These are phyloP conservation scores for Combretum micranthum DNA, from an alignment of 345 rosid genomes.

Conservation along the genomic window DNA sequence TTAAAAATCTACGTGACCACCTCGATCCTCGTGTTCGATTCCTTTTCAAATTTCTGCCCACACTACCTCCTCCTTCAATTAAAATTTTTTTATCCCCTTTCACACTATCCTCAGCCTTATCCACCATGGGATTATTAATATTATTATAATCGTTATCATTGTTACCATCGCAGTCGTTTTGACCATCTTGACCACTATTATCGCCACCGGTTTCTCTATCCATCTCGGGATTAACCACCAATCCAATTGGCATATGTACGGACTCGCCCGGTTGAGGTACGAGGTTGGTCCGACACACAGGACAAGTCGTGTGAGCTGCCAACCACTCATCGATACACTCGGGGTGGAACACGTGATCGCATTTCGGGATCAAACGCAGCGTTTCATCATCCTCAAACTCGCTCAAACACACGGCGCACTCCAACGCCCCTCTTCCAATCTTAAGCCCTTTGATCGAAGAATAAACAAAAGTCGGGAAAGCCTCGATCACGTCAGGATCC, in stretches of 20 bases:
- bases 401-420: constrained; percentile 78
- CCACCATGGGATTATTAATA: too few relatives aligned
- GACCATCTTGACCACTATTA: too few relatives aligned
- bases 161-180: too few relatives aligned
- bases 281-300: constrained; percentile 91
- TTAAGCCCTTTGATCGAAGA: constrained; percentile 68
- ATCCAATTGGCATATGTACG: background rate
- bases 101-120: too few relatives aligned
- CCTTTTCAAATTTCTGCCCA: constrained; percentile 17
- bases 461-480: constrained; percentile 66
- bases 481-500: constrained; percentile 36
- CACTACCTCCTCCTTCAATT: too few relatives aligned
- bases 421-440: constrained; percentile 66
- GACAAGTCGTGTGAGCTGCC: constrained; percentile 76
- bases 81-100: too few relatives aligned
- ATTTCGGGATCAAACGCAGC: constrained; percentile 85
- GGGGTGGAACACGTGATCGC: constrained; percentile 88
- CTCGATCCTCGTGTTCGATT: constrained; percentile 38
- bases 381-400: constrained; percentile 82
- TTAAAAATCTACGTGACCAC: constrained; percentile 18
- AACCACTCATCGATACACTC: constrained; percentile 90
- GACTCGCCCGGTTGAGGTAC: constrained; percentile 28
- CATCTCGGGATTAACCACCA: too few relatives aligned
- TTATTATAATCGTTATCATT: too few relatives aligned
- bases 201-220: too few relatives aligned